Evolutionary conservation across 352 stramenopile genomes (phyloP).

Genomic region (Halophytophthora polymorphica): DNA sequence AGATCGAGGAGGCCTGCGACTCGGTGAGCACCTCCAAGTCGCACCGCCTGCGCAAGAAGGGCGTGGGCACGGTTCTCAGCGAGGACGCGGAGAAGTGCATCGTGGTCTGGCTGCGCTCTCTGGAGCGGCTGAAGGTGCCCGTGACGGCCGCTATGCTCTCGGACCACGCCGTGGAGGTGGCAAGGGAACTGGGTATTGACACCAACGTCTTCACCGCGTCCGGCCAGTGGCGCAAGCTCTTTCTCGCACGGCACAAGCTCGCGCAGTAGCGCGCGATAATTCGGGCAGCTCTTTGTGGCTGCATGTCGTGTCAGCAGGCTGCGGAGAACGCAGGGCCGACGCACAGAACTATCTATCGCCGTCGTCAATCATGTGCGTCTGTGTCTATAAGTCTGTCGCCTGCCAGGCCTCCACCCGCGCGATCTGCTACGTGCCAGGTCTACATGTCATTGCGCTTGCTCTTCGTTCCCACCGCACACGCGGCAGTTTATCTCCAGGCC

Average conservation of each 20-base stretch:
- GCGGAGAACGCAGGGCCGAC: too few species aligned
- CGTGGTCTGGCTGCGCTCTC: constrained; percentile 31
- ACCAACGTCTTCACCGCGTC: constrained; percentile 27
- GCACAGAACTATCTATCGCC: too few species aligned
- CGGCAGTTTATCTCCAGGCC: too few species aligned
- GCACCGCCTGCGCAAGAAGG: constrained; percentile 26
- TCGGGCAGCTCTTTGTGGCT: too few species aligned
- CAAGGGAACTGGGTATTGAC: constrained; percentile 29
- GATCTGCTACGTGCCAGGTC: too few species aligned
- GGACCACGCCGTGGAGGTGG: constrained; percentile 29
- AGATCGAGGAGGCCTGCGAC: constrained; percentile 36
- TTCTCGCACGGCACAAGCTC: constrained; percentile 28
- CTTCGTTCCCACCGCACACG: too few species aligned
- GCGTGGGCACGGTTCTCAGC: constrained; percentile 23
- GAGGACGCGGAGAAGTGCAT: constrained; percentile 36
- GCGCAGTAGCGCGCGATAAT: constrained; percentile 23
- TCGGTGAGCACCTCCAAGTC: constrained; percentile 30
- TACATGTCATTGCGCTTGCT: too few species aligned
- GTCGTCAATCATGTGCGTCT: too few species aligned
- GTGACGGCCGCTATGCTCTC: constrained; percentile 29
- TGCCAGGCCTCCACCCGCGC: too few species aligned
- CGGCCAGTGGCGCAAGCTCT: constrained; percentile 25
- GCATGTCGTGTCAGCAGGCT: too few species aligned
- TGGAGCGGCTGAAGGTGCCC: constrained; percentile 24
- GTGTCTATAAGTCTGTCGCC: too few species aligned